Evolutionary conservation across 768 basidiomycete species (phyloP), one percentile per base, ranked within the genome.

Genomic region (Nidularia sp.): DNA sequence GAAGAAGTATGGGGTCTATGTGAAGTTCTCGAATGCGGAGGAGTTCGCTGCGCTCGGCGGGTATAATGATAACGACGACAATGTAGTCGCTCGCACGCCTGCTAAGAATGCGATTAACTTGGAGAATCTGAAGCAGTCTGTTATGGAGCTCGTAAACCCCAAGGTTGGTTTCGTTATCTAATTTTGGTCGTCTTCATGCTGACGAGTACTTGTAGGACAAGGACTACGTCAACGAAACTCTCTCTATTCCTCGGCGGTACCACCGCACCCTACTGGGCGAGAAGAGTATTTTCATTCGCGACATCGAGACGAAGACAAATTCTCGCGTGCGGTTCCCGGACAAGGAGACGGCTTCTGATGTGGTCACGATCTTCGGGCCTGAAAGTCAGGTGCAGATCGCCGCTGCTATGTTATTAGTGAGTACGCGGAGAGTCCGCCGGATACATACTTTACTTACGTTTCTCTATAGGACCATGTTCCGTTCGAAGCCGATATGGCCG

Each of bases 1-100:
- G 96, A 98, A 98, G 76, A 93, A 96, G 67, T 97, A 89, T 58
- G 96, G 96, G n/a, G 96, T 98, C 18, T 98, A 98, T 70, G 96
- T 99, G 70, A 98, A 98, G 71, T 99, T 98, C 63, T 93, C 92
- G 22, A 98, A 98, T 66, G 93, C 93, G 8, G 96, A 98, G 60
- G 96, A 98, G 66, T 97, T 95, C 68, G 93, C 93, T 35, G 84
- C 88, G 9, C 78, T 95, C 57, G 96, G 96, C 29, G 96, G 95
- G 4, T 96, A 96, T 67, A 85, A 88, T 62, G 94, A 98, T 66
- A 97, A 96, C 66, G 96, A 98, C 63, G 96, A 99, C 71, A 99
- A 99, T 62, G 96, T 99, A 47, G 84, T 99, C 41, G 96, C 95
- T n/a, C 81, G 96, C 48, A 99, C 96, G 2, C 96, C 96, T 5